phyloP scores from a whole-genome alignment of 2,329 filamentous ascomycete species.

The Penicillium sp. region DNA sequence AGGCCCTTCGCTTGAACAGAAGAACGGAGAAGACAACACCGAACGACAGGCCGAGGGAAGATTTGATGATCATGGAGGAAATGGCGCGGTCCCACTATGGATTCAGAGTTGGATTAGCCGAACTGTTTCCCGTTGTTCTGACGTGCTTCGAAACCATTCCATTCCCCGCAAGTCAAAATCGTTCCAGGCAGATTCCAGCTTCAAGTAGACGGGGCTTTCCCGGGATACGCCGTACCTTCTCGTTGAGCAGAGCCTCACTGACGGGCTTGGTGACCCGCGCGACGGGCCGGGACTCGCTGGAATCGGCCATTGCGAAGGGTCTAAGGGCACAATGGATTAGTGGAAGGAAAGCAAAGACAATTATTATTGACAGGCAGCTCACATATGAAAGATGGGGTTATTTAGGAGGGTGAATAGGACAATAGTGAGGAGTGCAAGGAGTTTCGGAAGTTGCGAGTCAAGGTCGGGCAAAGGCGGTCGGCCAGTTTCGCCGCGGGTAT shows the following conservation, averaged over 20 bases:
- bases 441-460: constrained; percentile 25
- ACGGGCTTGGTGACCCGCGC: constrained; percentile 72
- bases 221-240: constrained; percentile 69
- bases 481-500: constrained; percentile 36
- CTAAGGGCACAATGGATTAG: constrained; percentile 19
- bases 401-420: constrained; percentile 17
- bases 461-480: constrained; percentile 38
- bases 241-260: constrained; percentile 96
- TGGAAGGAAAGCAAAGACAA: background rate
- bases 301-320: constrained; percentile 55
- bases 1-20: constrained; percentile 95
- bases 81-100: constrained; percentile 95
- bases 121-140: background rate
- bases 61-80: constrained; percentile 96
- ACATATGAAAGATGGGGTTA: constrained; percentile 19
- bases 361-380: background rate
- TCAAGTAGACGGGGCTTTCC: background rate
- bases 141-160: too few relatives aligned
- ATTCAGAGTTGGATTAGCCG: constrained; percentile 21
- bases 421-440: constrained; percentile 23
- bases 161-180: background rate
- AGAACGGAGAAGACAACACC: constrained; percentile 98
- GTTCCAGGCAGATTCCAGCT: background rate
- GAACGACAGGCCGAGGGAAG: constrained; percentile 90
- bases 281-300: constrained; percentile 55